Conservation (phyloP, 192 early-diverging fungal genomes). For the Diversispora epigaea region DNA sequence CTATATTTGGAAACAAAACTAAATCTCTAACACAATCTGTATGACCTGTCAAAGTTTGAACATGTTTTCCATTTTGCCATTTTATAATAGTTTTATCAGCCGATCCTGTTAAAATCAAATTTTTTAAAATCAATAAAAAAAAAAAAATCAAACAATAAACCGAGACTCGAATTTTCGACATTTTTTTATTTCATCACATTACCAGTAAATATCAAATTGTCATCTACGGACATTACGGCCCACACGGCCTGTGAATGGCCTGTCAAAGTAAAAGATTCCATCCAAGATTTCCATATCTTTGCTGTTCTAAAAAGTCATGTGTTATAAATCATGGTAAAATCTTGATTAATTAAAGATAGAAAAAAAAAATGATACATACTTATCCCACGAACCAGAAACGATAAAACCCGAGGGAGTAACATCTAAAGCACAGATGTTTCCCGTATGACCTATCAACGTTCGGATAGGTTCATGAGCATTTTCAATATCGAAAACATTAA, state of each 20-base stretch:
- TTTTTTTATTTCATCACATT: slow-evolving; percentile 5
- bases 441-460: slow-evolving; percentile 78
- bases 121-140: slow-evolving; percentile 7
- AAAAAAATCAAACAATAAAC: neutral
- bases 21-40: slow-evolving; percentile 89
- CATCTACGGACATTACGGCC: slow-evolving; percentile 77
- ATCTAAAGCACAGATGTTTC: slow-evolving; percentile 82
- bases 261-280: slow-evolving; percentile 63
- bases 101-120: slow-evolving; percentile 57
- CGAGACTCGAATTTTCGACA: neutral
- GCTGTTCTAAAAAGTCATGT: slow-evolving; percentile 60
- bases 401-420: slow-evolving; percentile 62
- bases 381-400: slow-evolving; percentile 98
- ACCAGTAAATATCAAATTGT: slow-evolving; percentile 78
- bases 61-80: slow-evolving; percentile 73
- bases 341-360: neutral
- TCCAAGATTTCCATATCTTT: slow-evolving; percentile 84
- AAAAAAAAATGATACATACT: slow-evolving; percentile 47
- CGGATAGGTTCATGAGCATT: slow-evolving; percentile 58
- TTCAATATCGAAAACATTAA: slow-evolving; percentile 76
- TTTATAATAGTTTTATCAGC: slow-evolving; percentile 89
- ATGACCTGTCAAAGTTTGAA: slow-evolving; percentile 75
- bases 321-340: neutral
- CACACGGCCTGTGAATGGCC: slow-evolving; percentile 89
- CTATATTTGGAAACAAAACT: slow-evolving; percentile 54